Evolutionary conservation across 352 stramenopile genomes (phyloP), one percentile per base, ranked within the genome.

Genomic region (Phytophthora brassicae): DNA sequence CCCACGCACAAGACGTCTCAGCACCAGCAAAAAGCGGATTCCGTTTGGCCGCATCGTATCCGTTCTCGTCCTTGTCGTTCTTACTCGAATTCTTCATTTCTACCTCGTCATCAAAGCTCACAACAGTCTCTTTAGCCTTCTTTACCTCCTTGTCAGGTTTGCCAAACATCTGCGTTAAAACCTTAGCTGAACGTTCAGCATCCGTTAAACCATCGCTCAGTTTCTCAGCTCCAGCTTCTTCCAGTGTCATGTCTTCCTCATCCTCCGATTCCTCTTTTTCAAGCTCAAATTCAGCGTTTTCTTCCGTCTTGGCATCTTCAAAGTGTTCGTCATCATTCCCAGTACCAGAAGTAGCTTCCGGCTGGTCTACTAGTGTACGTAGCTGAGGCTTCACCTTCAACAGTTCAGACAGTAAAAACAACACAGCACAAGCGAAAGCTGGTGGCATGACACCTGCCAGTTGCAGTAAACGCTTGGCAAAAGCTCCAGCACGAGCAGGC

Each of bases 321-420:
- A 90, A 88, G 44, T 86, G 70, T 43, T 92, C 81, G 9, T 88
- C 75, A 8, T 87, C 80, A 17, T 53, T 56, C 16, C 7, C 9
- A 14, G 42, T 53, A 16, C 41, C 56, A 12, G 36, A 64, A 5
- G 60, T 48, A 49, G 53, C 49, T 33, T 93, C 84, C 6, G 84
- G 71, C 60, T 92, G 78, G 44, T 92, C 80, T 19, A 92, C 58
- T 19, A 95, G 58, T 31, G 79, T 88, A 5, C 86, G 80, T 24
- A 95, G 60, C 50, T 85, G 78, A 28, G 79, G 79, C 70, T 93
- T 93, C 46, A 88, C 67, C 62, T 95, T 93, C 13, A 97, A 62
- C 42, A 99, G 78, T 68, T 99, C 96, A 13, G 95, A 98, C 13
- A 99, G 64, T 63, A 99, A 60, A 68, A 99, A 99, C 8, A 99